These are phyloP conservation scores for Euphrasia arctica DNA, from an alignment of 305 asterid genomes.

Conservation along the genomic window DNA sequence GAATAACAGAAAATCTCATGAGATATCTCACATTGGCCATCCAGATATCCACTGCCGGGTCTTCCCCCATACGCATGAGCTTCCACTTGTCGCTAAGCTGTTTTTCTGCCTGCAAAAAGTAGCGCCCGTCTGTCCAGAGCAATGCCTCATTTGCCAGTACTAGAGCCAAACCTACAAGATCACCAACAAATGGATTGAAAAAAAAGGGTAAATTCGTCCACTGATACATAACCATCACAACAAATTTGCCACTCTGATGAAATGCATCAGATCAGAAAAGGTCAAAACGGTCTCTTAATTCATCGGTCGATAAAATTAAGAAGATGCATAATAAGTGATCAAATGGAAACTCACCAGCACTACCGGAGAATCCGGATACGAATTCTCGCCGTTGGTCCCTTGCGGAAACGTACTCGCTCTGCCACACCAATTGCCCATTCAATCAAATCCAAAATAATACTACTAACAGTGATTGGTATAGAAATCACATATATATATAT, in stretches of 20 bases:
- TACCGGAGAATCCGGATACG: conserved; percentile 91
- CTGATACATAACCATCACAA: conserved; percentile 8
- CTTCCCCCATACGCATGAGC: conserved; percentile 94
- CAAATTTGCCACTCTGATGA: conserved; percentile 2
- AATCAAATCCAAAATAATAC: not conserved
- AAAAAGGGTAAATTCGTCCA: conserved; percentile 3
- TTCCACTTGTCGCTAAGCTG: conserved; percentile 85
- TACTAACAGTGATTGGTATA: not conserved
- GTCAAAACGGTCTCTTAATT: too few relatives aligned
- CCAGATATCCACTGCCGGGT: conserved; percentile 81
- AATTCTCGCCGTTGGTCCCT: conserved; percentile 83
- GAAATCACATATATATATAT: not conserved
- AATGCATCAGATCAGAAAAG: conserved; percentile 2
- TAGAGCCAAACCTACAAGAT: conserved; percentile 74
- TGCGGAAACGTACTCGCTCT: conserved; percentile 93
- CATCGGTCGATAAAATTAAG: too few relatives aligned
- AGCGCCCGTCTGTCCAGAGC: conserved; percentile 95
- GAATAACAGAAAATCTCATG: not conserved
- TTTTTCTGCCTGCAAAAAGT: conserved; percentile 86
- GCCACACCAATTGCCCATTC: conserved; percentile 32
- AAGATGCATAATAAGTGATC: too few relatives aligned
- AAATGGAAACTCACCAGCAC: conserved; percentile 62
- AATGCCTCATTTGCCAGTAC: conserved; percentile 75
- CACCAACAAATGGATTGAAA: not conserved
- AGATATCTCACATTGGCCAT: conserved; percentile 73